phyloP scores from a whole-genome alignment of 2,329 filamentous ascomycete species.

The Rugonectria rugulosa region DNA sequence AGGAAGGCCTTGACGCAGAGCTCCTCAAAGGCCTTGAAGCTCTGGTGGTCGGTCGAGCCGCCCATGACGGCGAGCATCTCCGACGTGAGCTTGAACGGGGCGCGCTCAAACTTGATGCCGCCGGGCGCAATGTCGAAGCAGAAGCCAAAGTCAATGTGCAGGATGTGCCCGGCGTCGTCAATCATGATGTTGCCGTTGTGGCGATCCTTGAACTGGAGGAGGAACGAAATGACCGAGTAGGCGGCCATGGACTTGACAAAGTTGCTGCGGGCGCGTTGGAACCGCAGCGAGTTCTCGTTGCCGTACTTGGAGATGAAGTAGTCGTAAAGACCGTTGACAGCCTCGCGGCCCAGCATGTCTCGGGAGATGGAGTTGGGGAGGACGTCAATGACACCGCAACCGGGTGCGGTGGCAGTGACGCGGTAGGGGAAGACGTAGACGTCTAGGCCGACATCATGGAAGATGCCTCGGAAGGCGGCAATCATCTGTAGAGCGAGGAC shows the following conservation, averaged over 20 bases:
- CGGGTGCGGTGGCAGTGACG: slow-evolving; percentile 95
- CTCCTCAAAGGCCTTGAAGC: slow-evolving; percentile 96
- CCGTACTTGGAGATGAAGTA: slow-evolving; percentile 98
- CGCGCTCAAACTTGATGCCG: slow-evolving; percentile 96
- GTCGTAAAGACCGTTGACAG: slow-evolving; percentile 97
- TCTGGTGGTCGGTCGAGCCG: slow-evolving; percentile 80
- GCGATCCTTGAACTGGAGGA: slow-evolving; percentile 98
- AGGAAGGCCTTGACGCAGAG: slow-evolving; percentile 96
- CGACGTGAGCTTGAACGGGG: slow-evolving; percentile 95
- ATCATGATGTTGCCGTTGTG: slow-evolving; percentile 99
- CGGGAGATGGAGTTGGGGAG: slow-evolving; percentile 97
- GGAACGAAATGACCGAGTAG: slow-evolving; percentile 95
- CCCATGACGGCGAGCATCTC: slow-evolving; percentile 99
- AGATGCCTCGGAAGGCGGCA: slow-evolving; percentile 95
- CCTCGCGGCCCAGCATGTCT: slow-evolving; percentile 97
- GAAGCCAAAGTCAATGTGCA: slow-evolving; percentile 99
- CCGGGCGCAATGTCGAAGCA: slow-evolving; percentile 99
- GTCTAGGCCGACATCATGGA: slow-evolving; percentile 91
- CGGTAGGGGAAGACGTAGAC: slow-evolving; percentile 98
- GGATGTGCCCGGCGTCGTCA: slow-evolving; percentile 93
- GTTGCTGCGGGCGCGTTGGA: slow-evolving; percentile 94
- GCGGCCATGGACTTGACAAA: slow-evolving; percentile 99
- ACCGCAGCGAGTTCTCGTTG: slow-evolving; percentile 91
- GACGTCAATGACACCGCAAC: slow-evolving; percentile 97
- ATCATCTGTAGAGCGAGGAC: slow-evolving; percentile 98